Evolutionary conservation across 2,329 filamentous ascomycete species (phyloP).

Genomic region (Beauveria asiatica): DNA sequence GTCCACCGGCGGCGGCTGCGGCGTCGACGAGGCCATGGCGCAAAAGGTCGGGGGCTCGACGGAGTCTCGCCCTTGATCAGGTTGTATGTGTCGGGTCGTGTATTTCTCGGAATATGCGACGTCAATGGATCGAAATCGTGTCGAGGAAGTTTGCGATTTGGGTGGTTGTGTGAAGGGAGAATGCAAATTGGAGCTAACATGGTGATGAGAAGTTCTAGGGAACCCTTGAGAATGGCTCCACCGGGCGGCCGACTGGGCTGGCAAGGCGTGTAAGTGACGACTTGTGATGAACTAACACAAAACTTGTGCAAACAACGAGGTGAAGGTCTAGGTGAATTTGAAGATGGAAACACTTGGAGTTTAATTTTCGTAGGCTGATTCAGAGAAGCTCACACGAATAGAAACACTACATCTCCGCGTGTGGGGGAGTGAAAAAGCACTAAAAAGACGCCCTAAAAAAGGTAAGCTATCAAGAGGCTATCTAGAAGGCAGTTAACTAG

Average conservation of each 20-base stretch:
- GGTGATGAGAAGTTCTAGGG: neutral
- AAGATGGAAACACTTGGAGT: no score
- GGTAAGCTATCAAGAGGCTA: no score
- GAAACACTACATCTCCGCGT: no score
- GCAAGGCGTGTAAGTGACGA: neutral
- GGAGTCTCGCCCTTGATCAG: neutral
- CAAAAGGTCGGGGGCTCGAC: neutral
- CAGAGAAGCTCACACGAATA: no score
- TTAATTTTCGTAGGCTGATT: no score
- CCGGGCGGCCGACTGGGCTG: neutral
- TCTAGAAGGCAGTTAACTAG: no score
- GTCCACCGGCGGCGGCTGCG: constrained; percentile 33
- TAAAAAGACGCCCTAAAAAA: no score
- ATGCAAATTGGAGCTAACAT: neutral
- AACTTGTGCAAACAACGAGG: neutral
- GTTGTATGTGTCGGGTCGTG: neutral
- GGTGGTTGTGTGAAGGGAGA: neutral
- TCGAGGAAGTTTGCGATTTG: neutral
- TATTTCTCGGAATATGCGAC: neutral
- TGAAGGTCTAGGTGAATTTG: neutral
- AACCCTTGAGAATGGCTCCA: neutral
- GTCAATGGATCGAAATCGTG: neutral
- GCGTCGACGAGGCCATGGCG: constrained; percentile 23
- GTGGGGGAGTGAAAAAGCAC: no score
- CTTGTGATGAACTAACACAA: no score